phyloP scores from a whole-genome alignment of 2,329 filamentous ascomycete species.

The Dactylella cylindrospora region DNA sequence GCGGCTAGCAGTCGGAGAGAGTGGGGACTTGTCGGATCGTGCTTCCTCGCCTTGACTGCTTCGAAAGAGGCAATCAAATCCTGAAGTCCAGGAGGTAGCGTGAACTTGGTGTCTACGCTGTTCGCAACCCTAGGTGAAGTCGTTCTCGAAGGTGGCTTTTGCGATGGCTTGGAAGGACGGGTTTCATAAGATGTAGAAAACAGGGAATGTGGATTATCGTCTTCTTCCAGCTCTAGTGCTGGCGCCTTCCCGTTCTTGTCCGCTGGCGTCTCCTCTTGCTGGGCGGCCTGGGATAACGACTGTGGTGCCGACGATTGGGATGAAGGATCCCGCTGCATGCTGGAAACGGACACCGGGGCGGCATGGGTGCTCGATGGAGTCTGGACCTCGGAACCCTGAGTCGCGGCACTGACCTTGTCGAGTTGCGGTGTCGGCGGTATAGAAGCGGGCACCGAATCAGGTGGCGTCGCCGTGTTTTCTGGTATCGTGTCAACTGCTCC shows the following conservation, averaged over 20 bases:
- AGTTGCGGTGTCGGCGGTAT: slow-evolving; percentile 56
- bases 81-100: slow-evolving; percentile 82
- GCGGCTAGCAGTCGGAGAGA: slow-evolving; percentile 71
- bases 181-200: slow-evolving; percentile 43
- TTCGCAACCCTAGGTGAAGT: slow-evolving; percentile 34
- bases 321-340: slow-evolving; percentile 39
- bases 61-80: slow-evolving; percentile 92
- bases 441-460: slow-evolving; percentile 37
- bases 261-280: slow-evolving; percentile 14
- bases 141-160: slow-evolving; percentile 26
- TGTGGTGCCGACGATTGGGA: slow-evolving; percentile 42
- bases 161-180: slow-evolving; percentile 32
- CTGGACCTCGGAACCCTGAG: slow-evolving; percentile 46
- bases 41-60: slow-evolving; percentile 67
- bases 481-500: slow-evolving; percentile 53
- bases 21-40: slow-evolving; percentile 58
- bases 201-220: slow-evolving; percentile 37
- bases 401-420: slow-evolving; percentile 52
- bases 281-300: slow-evolving; percentile 22
- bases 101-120: slow-evolving; percentile 59
- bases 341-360: slow-evolving; percentile 37
- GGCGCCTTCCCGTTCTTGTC: slow-evolving; percentile 29
- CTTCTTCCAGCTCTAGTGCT: slow-evolving; percentile 16
- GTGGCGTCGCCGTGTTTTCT: slow-evolving; percentile 32
- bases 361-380: slow-evolving; percentile 44